Conservation (phyloP, 2,329 filamentous ascomycete genomes). For the Aspergillus amoenus region DNA sequence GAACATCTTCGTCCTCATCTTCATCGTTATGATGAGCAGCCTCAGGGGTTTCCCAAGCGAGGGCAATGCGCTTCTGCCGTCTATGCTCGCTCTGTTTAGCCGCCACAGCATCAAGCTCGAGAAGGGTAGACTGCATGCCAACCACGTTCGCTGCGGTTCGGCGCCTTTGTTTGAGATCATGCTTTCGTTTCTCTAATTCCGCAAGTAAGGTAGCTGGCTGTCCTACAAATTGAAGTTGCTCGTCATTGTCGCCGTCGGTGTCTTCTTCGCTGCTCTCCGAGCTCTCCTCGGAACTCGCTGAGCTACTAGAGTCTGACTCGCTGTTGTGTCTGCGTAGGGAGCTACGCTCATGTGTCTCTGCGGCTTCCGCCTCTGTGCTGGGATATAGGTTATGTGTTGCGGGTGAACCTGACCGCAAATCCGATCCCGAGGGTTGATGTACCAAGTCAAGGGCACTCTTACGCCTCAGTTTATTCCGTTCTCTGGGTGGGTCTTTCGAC, state of each 20-base stretch:
- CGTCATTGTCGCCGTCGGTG: conserved; percentile 37
- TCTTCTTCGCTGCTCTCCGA: conserved; percentile 14
- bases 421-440: conserved; percentile 18
- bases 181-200: conserved; percentile 86
- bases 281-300: conserved; percentile 22
- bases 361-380: conserved; percentile 22
- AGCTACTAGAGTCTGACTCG: conserved; percentile 12
- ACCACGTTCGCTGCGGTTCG: conserved; percentile 67
- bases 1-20: conserved; percentile 78
- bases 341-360: conserved; percentile 21
- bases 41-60: conserved; percentile 78
- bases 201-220: conserved; percentile 87
- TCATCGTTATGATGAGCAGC: conserved; percentile 37
- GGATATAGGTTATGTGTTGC: conserved; percentile 12
- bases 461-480: conserved; percentile 32
- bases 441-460: conserved; percentile 28
- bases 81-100: conserved; percentile 73
- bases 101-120: conserved; percentile 87
- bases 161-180: conserved; percentile 79
- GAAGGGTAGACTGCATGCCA: conserved; percentile 85
- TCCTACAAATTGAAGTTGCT: conserved; percentile 57
- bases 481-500: conserved; percentile 23
- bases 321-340: conserved; percentile 16
- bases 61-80: conserved; percentile 72
- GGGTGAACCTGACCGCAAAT: conserved; percentile 14